Evolutionary conservation across 495 filamentous ascomycete genomes (phyloP).

Genomic region (Tuber calosporum): DNA sequence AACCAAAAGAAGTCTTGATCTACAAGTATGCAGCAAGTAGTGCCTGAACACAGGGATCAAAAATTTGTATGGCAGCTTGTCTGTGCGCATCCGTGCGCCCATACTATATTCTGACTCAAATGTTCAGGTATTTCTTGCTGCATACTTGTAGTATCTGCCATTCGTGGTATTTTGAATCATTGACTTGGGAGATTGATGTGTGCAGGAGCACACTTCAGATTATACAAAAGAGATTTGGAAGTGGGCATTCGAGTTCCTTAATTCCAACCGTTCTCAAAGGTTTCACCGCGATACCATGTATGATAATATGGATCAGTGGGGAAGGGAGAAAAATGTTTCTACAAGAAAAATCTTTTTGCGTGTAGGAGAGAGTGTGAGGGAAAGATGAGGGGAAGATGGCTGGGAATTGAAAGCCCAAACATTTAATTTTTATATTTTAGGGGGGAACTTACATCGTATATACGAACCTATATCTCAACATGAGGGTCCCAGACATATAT

Average conservation of each 20-base stretch:
- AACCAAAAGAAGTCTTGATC: slow-evolving; percentile 35
- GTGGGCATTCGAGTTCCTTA: no score
- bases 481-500: not conserved
- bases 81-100: no score
- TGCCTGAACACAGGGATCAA: no score
- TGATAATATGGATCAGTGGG: not conserved
- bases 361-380: not conserved
- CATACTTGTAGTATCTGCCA: slow-evolving; percentile 38
- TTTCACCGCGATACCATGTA: not conserved
- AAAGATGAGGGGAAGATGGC: not conserved
- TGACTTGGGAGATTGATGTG: slow-evolving; percentile 18
- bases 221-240: no score
- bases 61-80: no score
- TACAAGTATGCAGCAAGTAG: no score
- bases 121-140: no score
- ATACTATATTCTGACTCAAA: no score
- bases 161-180: slow-evolving; percentile 20
- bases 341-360: not conserved
- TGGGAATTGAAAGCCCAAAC: not conserved
- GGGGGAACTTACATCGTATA: not conserved
- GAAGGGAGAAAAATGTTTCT: not conserved
- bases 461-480: not conserved
- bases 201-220: no score
- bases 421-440: not conserved
- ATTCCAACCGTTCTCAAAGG: not conserved